phyloP scores from a whole-genome alignment of 768 basidiomycete genomes.

The Pleurotus salmoneostramineus region DNA sequence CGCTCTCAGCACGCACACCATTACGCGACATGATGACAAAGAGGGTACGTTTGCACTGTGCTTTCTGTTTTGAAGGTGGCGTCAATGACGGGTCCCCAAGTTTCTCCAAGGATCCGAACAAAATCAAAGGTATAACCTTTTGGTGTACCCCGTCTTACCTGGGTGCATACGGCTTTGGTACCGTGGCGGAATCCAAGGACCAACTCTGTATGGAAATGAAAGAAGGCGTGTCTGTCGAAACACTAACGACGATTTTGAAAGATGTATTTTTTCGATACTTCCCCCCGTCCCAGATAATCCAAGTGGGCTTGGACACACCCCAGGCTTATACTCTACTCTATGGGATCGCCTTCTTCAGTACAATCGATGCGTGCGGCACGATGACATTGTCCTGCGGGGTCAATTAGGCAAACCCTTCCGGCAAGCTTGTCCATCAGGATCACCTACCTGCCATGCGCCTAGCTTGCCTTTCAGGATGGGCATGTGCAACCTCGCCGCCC shows the following conservation, averaged over 20 bases:
- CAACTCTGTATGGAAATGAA: too few relatives aligned
- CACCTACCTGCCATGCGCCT: not conserved
- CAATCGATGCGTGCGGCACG: too few relatives aligned
- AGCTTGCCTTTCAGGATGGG: slow-evolving; percentile 47
- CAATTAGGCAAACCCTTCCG: too few relatives aligned
- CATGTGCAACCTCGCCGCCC: slow-evolving; percentile 87
- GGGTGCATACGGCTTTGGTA: not conserved
- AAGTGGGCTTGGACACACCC: too few relatives aligned
- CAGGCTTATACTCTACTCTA: too few relatives aligned
- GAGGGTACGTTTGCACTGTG: not conserved
- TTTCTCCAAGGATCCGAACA: not conserved
- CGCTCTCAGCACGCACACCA: not conserved
- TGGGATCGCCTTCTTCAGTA: too few relatives aligned
- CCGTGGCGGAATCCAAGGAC: too few relatives aligned
- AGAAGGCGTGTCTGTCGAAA: too few relatives aligned
- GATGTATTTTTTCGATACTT: too few relatives aligned
- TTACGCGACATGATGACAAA: not conserved
- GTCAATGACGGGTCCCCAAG: not conserved
- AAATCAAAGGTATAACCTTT: not conserved
- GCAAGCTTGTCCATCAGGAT: not conserved
- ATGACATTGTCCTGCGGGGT: too few relatives aligned
- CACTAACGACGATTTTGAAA: too few relatives aligned
- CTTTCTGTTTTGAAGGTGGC: slow-evolving; percentile 5
- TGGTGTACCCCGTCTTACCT: not conserved
- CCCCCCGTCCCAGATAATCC: too few relatives aligned